phyloP scores from a whole-genome alignment of 78 protist genomes.

The Salpingoeca rosetta region DNA sequence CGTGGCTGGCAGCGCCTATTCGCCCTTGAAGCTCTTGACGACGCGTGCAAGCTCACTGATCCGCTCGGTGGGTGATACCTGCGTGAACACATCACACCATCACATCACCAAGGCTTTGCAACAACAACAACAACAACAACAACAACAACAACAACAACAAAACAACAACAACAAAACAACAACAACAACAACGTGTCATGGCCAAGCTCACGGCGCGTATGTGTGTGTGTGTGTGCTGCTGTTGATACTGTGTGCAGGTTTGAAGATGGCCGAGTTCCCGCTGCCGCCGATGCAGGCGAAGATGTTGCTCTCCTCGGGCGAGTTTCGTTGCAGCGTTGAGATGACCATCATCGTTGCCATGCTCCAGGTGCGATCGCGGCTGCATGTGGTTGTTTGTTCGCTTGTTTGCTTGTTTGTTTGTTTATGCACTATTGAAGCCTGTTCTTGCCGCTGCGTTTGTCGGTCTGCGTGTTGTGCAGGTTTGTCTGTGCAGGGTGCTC shows the following conservation, averaged over 20 bases:
- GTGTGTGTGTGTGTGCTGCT: no score
- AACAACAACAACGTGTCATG: no score
- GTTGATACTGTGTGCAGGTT: conserved; percentile 55
- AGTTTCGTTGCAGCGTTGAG: conserved; percentile 56
- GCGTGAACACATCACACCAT: background rate
- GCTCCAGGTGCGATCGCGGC: conserved; percentile 28
- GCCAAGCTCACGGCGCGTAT: no score
- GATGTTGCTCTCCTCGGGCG: conserved; percentile 36
- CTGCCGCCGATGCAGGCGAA: conserved; percentile 50
- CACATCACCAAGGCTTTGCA: background rate
- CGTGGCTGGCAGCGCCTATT: conserved; percentile 20
- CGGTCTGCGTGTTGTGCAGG: no score
- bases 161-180: no score
- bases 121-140: no score
- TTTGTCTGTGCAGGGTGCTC: no score
- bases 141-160: no score
- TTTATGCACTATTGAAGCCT: background rate
- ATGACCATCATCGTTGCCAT: conserved; percentile 56
- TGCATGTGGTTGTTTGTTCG: background rate
- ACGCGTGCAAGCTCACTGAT: conserved; percentile 30
- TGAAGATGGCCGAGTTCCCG: conserved; percentile 70
- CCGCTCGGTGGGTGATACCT: conserved; percentile 46
- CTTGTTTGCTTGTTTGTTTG: background rate
- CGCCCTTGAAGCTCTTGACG: conserved; percentile 74
- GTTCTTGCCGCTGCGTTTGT: no score